Evolutionary conservation across 306 rosid species (phyloP), one percentile per base, ranked within the genome.

Genomic region (Gillenia trifoliata): DNA sequence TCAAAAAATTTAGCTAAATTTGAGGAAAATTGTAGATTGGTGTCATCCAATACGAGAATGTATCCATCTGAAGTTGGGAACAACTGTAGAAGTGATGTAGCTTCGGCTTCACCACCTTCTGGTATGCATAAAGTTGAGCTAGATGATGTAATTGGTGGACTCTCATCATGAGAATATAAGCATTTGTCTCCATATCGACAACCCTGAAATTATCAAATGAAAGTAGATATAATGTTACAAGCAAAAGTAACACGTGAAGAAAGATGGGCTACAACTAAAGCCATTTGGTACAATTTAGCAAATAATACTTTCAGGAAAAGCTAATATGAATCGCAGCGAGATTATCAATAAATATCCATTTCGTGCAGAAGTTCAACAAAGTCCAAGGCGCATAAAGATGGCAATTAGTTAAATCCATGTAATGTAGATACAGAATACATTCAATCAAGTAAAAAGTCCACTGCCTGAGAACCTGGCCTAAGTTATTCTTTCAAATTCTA

Each of bases 141-240:
- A 25, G 60, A 66, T 78, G 91, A 72, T 31, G 68, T 25, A 45
- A 16, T 64, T n/a, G 83, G 77, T 41, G 59, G 79, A 77, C 71
- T 85, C 82, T 40, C 62, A 76, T 75, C 84, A 66, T 93, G 98
- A 77, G 95, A 79, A 85, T 71, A 93, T n/a, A 15, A 16, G 78
- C 97, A 93, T n/a, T 89, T 85, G 50, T 49, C 83, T 70, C 97
- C 97, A 33, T 85, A 86, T 71, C 97, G 89, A 78, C 97, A 93
- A 73, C 97, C 97, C 97, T 93, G 85, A 74, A 79, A 57, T 68
- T 47, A 64, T 8, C 40, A 43, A 72, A 65, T 41, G 30, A 63
- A 73, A 66, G 63, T 41, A 61, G 2, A 59, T 50, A 38, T 45
- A 49, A 70, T 33, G 31, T 3, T 23, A 49, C 64, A 16, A 76